phyloP scores from a whole-genome alignment of 208 protist species.

The Leptomonas seymouri region DNA sequence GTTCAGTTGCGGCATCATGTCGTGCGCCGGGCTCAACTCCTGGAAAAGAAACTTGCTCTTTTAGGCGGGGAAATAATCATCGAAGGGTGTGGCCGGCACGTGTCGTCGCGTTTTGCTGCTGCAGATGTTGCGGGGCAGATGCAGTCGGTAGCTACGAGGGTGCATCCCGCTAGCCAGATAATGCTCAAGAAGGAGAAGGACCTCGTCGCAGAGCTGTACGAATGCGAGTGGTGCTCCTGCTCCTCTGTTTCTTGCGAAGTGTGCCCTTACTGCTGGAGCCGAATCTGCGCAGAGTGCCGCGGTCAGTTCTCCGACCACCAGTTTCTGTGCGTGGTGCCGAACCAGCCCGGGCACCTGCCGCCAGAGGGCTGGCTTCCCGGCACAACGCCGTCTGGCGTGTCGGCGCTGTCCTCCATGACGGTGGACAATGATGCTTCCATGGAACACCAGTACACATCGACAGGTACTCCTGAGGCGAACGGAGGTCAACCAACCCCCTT shows the following conservation, averaged over 20 bases:
- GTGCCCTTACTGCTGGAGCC: constrained; percentile 48
- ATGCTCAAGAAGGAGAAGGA: constrained; percentile 15
- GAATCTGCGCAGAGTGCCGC: constrained; percentile 41
- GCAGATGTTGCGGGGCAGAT: neutral
- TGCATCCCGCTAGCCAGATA: neutral
- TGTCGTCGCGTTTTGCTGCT: neutral
- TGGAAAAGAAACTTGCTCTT: constrained; percentile 12
- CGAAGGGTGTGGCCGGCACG: neutral
- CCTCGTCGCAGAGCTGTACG: constrained; percentile 25
- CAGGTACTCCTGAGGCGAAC: neutral
- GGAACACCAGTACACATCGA: neutral
- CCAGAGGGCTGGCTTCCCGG: constrained; percentile 9
- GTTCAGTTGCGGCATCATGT: constrained; percentile 25
- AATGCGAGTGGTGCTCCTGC: constrained; percentile 57
- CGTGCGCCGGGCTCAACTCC: constrained; percentile 12
- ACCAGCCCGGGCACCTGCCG: constrained; percentile 9
- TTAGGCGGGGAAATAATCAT: neutral
- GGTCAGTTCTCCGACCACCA: constrained; percentile 51
- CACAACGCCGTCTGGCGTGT: neutral
- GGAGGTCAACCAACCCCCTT: neutral
- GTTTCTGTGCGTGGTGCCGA: constrained; percentile 38
- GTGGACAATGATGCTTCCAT: neutral
- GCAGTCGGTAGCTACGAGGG: neutral
- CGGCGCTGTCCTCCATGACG: neutral
- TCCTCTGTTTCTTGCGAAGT: constrained; percentile 31